Evolutionary conservation across 371 early-diverging fungal species (phyloP).

Genomic region (Basidiobolus heterosporus): DNA sequence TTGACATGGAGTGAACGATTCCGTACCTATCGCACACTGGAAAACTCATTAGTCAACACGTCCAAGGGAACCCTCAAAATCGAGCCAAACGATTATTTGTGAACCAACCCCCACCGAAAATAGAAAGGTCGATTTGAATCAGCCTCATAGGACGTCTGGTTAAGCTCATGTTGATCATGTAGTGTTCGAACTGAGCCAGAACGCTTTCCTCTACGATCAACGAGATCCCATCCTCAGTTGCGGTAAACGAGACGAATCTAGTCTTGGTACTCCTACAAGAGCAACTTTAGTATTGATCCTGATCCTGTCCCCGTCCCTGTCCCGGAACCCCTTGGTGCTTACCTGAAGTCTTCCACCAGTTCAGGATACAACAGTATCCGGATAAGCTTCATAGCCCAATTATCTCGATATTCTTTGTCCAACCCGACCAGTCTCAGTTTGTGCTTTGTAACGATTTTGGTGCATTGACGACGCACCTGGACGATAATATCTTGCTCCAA

Average conservation of each 20-base stretch:
- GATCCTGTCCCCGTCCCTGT: not conserved
- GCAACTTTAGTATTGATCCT: not conserved
- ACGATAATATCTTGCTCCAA: conserved; percentile 1
- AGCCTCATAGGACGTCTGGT: conserved; percentile 35
- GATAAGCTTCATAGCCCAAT: conserved; percentile 31
- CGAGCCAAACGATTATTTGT: not conserved
- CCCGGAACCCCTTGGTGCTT: not conserved
- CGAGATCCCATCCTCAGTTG: conserved; percentile 51
- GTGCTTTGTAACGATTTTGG: conserved; percentile 19
- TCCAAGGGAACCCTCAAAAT: not conserved
- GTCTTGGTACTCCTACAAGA: conserved; percentile 4
- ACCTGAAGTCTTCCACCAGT: conserved; percentile 6
- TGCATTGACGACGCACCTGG: conserved; percentile 5
- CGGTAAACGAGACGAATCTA: conserved; percentile 53
- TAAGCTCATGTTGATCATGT: conserved; percentile 34
- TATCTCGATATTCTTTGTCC: conserved; percentile 21
- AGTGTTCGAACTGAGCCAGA: conserved; percentile 32
- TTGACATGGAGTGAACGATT: conserved; percentile 56
- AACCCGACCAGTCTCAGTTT: conserved; percentile 37
- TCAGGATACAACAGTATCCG: conserved; percentile 40
- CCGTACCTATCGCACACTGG: conserved; percentile 34
- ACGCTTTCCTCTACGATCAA: conserved; percentile 43
- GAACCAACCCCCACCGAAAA: conserved; percentile 15
- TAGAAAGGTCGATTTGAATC: conserved; percentile 51
- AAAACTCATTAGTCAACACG: not conserved